Percentiles rank a stretch among this genome's conserved stretches.
phyloP scores from a whole-genome alignment of 305 asterid genomes.

The Rubia tinctorum region DNA sequence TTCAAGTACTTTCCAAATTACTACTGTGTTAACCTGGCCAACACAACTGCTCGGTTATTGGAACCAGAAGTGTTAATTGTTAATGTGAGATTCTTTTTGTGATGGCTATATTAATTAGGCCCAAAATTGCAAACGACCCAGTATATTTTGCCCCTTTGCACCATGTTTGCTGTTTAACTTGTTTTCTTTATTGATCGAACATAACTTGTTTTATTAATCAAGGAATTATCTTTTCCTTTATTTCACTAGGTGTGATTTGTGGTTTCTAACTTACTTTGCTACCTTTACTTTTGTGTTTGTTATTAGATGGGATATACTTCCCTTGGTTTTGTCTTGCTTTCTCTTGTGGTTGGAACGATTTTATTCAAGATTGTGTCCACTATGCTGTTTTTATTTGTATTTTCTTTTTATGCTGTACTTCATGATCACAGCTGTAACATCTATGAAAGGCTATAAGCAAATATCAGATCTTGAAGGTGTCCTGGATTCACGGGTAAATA shows the following conservation, averaged over 20 bases:
- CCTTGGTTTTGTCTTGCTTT: not conserved
- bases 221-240: not conserved
- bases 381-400: not conserved
- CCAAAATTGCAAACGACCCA: not conserved
- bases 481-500: constrained; percentile 69
- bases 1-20: not conserved
- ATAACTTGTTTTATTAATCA: not conserved
- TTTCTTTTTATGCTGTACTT: not conserved
- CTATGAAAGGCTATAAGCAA: constrained; percentile 39
- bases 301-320: not conserved
- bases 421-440: constrained; percentile 40
- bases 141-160: not conserved
- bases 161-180: not conserved
- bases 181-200: not conserved
- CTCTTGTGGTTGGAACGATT: not conserved
- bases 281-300: not conserved
- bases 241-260: not conserved
- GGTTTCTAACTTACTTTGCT: not conserved
- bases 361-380: not conserved
- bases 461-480: constrained; percentile 65
- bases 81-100: not conserved
- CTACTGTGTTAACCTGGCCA: not conserved
- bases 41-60: not conserved
- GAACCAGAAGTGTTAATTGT: not conserved
- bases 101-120: not conserved